Percentiles rank a stretch among this genome's conserved stretches.
These are phyloP conservation scores for Hypoxylon sp. DNA, from an alignment of 2,329 filamentous ascomycete genomes.

Conservation along the genomic window DNA sequence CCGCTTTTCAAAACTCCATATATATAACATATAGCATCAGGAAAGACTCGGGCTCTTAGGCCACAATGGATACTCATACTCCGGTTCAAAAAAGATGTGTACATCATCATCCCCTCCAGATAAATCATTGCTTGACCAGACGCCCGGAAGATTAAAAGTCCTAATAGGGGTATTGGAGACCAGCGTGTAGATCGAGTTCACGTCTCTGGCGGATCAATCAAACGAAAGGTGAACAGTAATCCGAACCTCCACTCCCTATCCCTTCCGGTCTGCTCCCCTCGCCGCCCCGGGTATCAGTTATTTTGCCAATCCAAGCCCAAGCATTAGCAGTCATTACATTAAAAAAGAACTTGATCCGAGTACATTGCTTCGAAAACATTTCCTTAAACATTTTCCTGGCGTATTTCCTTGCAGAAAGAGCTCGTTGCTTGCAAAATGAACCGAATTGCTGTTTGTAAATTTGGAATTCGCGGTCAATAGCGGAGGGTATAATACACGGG, in stretches of 20 bases:
- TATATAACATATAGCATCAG: constrained; percentile 27
- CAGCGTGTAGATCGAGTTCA: constrained; percentile 22
- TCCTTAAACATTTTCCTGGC: constrained; percentile 18
- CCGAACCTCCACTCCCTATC: constrained; percentile 32
- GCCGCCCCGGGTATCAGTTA: constrained; percentile 47
- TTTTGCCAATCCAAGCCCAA: constrained; percentile 45
- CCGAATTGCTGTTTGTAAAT: constrained; percentile 27
- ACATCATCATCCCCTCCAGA: constrained; percentile 28
- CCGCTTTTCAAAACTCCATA: constrained; percentile 17
- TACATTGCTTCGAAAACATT: constrained; percentile 28
- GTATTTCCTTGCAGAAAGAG: constrained; percentile 25
- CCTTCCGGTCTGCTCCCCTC: constrained; percentile 40
- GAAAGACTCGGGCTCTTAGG: constrained; percentile 3
- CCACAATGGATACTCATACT: constrained; percentile 13
- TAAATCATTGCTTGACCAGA: constrained; percentile 37
- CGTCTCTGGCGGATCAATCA: constrained; percentile 30
- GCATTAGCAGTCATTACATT: constrained; percentile 53
- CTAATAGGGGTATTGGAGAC: constrained; percentile 37
- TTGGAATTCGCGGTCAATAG: constrained; percentile 32
- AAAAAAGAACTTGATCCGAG: constrained; percentile 35
- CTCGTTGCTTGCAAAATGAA: constrained; percentile 27
- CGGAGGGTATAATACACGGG: constrained; percentile 46
- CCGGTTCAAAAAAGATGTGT: constrained; percentile 18
- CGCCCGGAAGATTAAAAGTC: constrained; percentile 38
- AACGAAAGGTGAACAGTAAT: constrained; percentile 35